A percentile compares a stretch with the other conserved stretches of the same genome.
Conservation (phyloP, 305 asterid genomes). For the Lippia alba region DNA sequence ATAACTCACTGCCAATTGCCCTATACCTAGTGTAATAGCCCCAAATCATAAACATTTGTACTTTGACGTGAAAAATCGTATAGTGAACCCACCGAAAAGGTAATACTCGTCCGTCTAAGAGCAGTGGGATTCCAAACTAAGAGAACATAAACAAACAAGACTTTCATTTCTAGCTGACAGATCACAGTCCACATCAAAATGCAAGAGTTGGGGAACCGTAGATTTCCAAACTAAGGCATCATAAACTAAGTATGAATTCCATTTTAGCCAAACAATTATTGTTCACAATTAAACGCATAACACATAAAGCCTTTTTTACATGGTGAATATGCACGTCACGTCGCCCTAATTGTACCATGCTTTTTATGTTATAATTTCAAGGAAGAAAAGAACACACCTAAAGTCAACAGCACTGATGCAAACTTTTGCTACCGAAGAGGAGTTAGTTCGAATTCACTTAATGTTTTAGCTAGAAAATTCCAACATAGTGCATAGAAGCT, state of each 20-base stretch:
- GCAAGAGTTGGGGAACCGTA: neutral
- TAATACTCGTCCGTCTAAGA: neutral
- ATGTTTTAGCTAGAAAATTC: neutral
- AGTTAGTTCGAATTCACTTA: constrained; percentile 5
- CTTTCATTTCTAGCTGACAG: constrained; percentile 14
- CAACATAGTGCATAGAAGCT: neutral
- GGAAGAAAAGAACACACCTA: constrained; percentile 20
- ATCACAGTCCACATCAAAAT: constrained; percentile 1
- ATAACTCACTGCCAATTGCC: constrained; percentile 4
- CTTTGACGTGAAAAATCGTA: neutral
- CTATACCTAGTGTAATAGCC: neutral
- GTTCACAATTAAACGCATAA: too few relatives aligned
- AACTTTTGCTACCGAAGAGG: neutral
- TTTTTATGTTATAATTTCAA: neutral
- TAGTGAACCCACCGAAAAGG: constrained; percentile 9
- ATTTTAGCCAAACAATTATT: too few relatives aligned
- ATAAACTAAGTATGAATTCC: too few relatives aligned
- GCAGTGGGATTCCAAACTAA: constrained; percentile 23
- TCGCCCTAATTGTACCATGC: neutral
- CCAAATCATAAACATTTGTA: neutral
- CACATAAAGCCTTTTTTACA: too few relatives aligned
- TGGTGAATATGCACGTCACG: too few relatives aligned
- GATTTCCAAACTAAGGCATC: too few relatives aligned
- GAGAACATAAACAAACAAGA: constrained; percentile 19
- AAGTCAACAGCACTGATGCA: constrained; percentile 19